Evolutionary conservation across 768 basidiomycete species (phyloP).

Genomic region (Calvatia gigantea): DNA sequence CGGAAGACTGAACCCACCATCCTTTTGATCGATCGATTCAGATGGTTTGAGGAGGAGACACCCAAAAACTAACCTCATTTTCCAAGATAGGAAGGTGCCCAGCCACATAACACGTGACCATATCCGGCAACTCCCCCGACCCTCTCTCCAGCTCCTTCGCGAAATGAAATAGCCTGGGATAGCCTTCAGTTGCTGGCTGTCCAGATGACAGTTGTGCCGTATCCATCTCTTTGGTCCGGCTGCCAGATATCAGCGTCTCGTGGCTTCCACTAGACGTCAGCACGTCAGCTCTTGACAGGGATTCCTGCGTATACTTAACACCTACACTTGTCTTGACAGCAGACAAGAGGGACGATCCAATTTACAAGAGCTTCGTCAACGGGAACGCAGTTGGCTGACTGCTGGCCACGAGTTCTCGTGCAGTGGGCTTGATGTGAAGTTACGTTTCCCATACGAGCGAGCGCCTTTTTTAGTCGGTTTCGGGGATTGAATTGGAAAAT

Average conservation of each 20-base stretch:
- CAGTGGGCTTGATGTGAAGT: neutral
- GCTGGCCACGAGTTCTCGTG: neutral
- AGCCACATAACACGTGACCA: constrained; percentile 6
- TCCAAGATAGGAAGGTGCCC: constrained; percentile 29
- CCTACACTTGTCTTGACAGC: neutral
- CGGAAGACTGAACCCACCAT: constrained; percentile 18
- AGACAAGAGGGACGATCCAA: neutral
- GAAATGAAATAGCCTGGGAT: constrained; percentile 9
- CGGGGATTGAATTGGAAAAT: neutral
- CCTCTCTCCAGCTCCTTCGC: constrained; percentile 5
- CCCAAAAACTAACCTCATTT: constrained; percentile 24
- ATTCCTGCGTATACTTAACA: too few species aligned
- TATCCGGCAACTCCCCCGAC: neutral
- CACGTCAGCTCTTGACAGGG: neutral
- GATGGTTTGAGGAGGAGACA: constrained; percentile 23
- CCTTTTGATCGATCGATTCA: constrained; percentile 32
- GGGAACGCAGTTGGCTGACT: neutral
- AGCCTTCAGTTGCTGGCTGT: neutral
- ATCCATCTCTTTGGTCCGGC: neutral
- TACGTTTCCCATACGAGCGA: neutral
- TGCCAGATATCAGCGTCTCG: neutral
- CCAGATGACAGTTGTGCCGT: constrained; percentile 9
- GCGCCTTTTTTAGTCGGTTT: neutral
- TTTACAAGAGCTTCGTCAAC: too few species aligned
- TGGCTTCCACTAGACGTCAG: neutral